These are phyloP conservation scores for Pseudogymnoascus sp. DNA, from an alignment of 2,329 filamentous ascomycete genomes.

Conservation along the genomic window DNA sequence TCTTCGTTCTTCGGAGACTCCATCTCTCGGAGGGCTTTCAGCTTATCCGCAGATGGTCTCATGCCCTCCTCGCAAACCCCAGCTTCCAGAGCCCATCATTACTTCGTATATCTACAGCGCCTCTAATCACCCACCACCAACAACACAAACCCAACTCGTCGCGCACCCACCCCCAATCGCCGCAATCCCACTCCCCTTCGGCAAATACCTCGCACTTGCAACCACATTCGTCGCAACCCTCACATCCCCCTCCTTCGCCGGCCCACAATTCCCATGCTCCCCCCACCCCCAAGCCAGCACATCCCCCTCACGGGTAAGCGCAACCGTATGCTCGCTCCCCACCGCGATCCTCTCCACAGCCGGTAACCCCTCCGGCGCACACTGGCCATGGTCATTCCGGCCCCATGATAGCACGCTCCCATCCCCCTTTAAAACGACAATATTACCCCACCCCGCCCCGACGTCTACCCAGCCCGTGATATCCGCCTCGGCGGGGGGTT, in stretches of 20 bases:
- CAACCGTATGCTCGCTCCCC: conserved; percentile 86
- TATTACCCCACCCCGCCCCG: conserved; percentile 71
- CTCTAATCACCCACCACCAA: not conserved
- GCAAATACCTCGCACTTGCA: conserved; percentile 46
- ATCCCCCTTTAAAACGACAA: conserved; percentile 60
- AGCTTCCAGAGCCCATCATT: not conserved
- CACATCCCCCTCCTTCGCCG: conserved; percentile 54
- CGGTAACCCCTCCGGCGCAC: conserved; percentile 56
- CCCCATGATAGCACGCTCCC: conserved; percentile 67
- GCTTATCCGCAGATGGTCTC: too few relatives aligned
- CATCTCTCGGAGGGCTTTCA: too few relatives aligned
- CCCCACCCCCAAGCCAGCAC: conserved; percentile 92
- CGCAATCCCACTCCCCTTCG: conserved; percentile 43
- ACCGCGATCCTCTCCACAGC: conserved; percentile 56
- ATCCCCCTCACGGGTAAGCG: conserved; percentile 53
- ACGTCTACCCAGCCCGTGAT: conserved; percentile 57
- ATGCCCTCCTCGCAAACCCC: too few relatives aligned
- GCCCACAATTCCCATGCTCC: conserved; percentile 93
- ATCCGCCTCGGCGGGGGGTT: conserved; percentile 45
- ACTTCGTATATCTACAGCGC: not conserved
- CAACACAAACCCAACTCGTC: conserved; percentile 68
- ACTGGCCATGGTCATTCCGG: conserved; percentile 74
- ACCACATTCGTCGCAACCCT: conserved; percentile 62
- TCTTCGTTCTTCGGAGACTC: too few relatives aligned
- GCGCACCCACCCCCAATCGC: conserved; percentile 78